A percentile compares a stretch with the other conserved stretches of the same genome.
These are phyloP conservation scores for Daedaleopsis nitida DNA, from an alignment of 768 basidiomycete genomes.

Conservation along the genomic window DNA sequence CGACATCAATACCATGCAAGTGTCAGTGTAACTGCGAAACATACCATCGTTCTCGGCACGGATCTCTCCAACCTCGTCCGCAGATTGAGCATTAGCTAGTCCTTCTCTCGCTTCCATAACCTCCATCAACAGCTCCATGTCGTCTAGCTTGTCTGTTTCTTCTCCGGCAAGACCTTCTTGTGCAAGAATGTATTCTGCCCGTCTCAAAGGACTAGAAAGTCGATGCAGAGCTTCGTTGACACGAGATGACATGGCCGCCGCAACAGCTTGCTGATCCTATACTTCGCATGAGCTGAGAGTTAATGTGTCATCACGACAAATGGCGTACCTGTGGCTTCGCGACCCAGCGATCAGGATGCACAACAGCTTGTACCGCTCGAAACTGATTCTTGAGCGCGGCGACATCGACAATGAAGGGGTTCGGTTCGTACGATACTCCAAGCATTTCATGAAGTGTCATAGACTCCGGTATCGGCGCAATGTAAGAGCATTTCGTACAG, in stretches of 20 bases:
- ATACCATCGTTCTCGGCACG: constrained; percentile 57
- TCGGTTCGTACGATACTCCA: constrained; percentile 58
- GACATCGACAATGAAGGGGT: constrained; percentile 72
- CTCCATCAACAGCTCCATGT: constrained; percentile 69
- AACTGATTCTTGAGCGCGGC: constrained; percentile 64
- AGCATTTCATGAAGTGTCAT: constrained; percentile 71
- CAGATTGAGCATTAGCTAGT: constrained; percentile 63
- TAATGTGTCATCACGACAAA: background rate
- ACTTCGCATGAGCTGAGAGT: constrained; percentile 1
- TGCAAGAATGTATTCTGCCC: constrained; percentile 81
- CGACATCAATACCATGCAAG: background rate
- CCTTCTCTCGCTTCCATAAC: constrained; percentile 80
- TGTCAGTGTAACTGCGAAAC: constrained; percentile 19
- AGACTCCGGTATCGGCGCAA: constrained; percentile 56
- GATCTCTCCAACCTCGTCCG: constrained; percentile 52
- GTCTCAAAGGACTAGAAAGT: constrained; percentile 68
- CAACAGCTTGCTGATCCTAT: constrained; percentile 59
- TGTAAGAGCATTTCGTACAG: constrained; percentile 71
- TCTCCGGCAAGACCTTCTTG: constrained; percentile 56
- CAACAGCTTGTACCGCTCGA: constrained; percentile 67
- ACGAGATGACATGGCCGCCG: constrained; percentile 67
- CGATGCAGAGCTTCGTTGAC: constrained; percentile 84
- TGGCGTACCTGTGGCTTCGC: constrained; percentile 41
- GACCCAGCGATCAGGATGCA: constrained; percentile 89
- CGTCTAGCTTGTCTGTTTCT: constrained; percentile 74